Percentiles rank a stretch among this genome's conserved stretches.
These are phyloP conservation scores for Chondrus crispus DNA, from an alignment of 23 red algal genomes.

Conservation along the genomic window DNA sequence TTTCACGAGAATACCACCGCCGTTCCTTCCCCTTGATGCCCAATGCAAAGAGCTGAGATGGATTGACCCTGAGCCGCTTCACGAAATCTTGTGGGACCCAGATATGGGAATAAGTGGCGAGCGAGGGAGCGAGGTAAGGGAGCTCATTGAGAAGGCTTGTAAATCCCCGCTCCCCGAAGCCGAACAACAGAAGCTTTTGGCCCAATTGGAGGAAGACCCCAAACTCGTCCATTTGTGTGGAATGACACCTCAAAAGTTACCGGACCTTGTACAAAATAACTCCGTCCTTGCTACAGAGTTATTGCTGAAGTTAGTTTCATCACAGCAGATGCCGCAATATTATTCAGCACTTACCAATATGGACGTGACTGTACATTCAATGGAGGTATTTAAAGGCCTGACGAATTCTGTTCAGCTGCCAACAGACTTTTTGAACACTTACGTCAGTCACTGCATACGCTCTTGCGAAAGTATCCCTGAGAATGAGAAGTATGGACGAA, in stretches of 20 bases:
- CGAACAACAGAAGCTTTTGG: constrained; percentile 34
- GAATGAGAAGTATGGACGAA: constrained; percentile 78
- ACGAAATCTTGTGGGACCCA: constrained; percentile 83
- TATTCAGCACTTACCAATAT: constrained; percentile 74
- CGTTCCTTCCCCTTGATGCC: constrained; percentile 65
- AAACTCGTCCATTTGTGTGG: constrained; percentile 75
- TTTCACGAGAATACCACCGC: constrained; percentile 76
- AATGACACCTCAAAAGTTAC: constrained; percentile 78
- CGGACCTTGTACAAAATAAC: constrained; percentile 89
- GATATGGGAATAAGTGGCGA: constrained; percentile 54
- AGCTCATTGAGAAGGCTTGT: constrained; percentile 74
- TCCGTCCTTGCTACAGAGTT: constrained; percentile 71
- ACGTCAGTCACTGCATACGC: constrained; percentile 82
- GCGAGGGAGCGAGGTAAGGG: constrained; percentile 60
- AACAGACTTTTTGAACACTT: constrained; percentile 78
- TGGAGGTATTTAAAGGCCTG: constrained; percentile 83
- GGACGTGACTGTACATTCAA: constrained; percentile 87
- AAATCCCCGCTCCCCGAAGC: constrained; percentile 56
- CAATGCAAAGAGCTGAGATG: constrained; percentile 63
- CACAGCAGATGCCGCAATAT: constrained; percentile 68
- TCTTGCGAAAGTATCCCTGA: constrained; percentile 79
- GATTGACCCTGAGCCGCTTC: constrained; percentile 79
- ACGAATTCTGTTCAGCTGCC: constrained; percentile 78
- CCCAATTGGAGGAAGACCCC: constrained; percentile 58
- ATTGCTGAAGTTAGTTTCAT: constrained; percentile 66